Conservation (phyloP, 768 basidiomycete genomes). For the Amanita muscaria region DNA sequence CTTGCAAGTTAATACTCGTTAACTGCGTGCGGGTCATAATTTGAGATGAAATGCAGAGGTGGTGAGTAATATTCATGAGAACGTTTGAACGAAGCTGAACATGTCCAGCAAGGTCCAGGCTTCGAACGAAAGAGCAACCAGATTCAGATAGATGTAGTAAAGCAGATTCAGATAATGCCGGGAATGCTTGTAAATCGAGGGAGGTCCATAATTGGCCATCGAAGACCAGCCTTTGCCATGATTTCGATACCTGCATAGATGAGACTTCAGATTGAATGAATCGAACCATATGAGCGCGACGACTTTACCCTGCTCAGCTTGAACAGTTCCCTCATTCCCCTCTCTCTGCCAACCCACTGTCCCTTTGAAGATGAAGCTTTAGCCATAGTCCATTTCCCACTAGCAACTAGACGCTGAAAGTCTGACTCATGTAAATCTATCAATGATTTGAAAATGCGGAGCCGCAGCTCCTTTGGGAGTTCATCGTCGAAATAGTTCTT, state of each 20-base stretch:
- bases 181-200: slow-evolving; percentile 56
- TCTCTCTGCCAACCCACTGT: slow-evolving; percentile 70
- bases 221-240: slow-evolving; percentile 66
- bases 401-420: slow-evolving; percentile 32
- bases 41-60: slow-evolving; percentile 37
- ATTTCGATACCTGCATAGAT: slow-evolving; percentile 50
- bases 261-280: neutral
- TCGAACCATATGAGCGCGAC: slow-evolving; percentile 5
- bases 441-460: slow-evolving; percentile 49
- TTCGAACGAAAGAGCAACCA: slow-evolving; percentile 57
- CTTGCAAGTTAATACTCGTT: slow-evolving; percentile 60
- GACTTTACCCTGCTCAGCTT: slow-evolving; percentile 67
- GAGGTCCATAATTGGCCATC: slow-evolving; percentile 84
- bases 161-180: slow-evolving; percentile 41
- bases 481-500: slow-evolving; percentile 58
- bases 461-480: slow-evolving; percentile 63
- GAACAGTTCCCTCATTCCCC: slow-evolving; percentile 69
- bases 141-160: slow-evolving; percentile 42
- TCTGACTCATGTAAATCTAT: slow-evolving; percentile 54
- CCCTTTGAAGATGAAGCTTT: slow-evolving; percentile 53
- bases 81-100: slow-evolving; percentile 37
- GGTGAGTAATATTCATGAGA: slow-evolving; percentile 44
- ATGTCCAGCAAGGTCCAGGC: slow-evolving; percentile 59
- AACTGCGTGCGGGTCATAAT: slow-evolving; percentile 53
- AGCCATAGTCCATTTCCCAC: slow-evolving; percentile 49